Evolutionary conservation across 768 basidiomycete species (phyloP).

Genomic region (Suillus decipiens): DNA sequence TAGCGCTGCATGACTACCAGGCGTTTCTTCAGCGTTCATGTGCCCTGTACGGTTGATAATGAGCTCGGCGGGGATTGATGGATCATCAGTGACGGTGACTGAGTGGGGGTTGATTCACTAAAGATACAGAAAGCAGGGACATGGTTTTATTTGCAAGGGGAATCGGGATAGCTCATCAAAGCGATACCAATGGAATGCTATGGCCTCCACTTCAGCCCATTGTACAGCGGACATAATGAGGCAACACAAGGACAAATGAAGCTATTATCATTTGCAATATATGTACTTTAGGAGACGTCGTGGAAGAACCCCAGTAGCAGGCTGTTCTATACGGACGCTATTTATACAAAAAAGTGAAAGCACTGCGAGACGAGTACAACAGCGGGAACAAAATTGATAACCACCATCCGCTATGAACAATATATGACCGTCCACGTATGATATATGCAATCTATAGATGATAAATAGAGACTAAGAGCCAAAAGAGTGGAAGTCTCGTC

Average conservation of each 20-base stretch:
- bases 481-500: slow-evolving; percentile 3
- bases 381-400: background rate
- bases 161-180: too few relatives aligned
- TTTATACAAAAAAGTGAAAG: too few relatives aligned
- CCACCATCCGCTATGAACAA: background rate
- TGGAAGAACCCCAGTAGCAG: background rate
- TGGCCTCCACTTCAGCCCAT: too few relatives aligned
- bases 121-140: too few relatives aligned
- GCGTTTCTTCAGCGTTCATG: background rate
- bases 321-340: background rate
- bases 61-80: too few relatives aligned
- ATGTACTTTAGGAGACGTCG: background rate
- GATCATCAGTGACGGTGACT: too few relatives aligned
- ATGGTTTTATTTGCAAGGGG: too few relatives aligned
- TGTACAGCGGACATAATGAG: background rate
- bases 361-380: background rate
- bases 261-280: background rate
- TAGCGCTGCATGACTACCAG: background rate
- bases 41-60: too few relatives aligned
- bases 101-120: too few relatives aligned
- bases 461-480: background rate
- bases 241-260: background rate
- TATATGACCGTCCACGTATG: background rate
- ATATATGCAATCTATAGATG: slow-evolving; percentile 1
- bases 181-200: too few relatives aligned